Conservation (phyloP, 164 flowering plant species). For the Warburgia ugandensis region DNA sequence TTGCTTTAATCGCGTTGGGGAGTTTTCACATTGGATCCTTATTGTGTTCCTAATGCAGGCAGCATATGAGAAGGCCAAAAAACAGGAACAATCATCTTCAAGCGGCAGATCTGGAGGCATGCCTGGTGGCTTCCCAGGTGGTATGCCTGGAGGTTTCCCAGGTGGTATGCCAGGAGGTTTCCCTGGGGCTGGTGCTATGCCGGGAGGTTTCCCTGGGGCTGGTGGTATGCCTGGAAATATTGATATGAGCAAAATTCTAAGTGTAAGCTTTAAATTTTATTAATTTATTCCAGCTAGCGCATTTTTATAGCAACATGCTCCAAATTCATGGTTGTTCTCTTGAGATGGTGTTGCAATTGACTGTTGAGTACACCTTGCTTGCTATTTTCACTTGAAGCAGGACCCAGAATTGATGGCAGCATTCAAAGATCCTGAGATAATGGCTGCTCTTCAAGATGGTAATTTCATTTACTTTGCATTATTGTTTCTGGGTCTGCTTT, state of each 20-base stretch:
- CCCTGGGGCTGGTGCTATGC: constrained; percentile 34
- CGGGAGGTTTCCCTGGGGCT: too few relatives aligned
- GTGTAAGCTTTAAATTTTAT: constrained; percentile 38
- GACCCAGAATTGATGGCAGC: constrained; percentile 97
- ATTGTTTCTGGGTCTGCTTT: too few relatives aligned
- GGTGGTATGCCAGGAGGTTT: constrained; percentile 37
- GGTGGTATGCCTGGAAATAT: constrained; percentile 79
- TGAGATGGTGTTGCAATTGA: not conserved
- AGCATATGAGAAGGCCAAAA: constrained; percentile 92
- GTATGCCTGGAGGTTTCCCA: constrained; percentile 38
- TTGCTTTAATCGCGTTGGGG: not conserved
- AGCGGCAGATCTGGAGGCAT: constrained; percentile 67
- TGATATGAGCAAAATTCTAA: constrained; percentile 85
- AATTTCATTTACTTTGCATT: constrained; percentile 3
- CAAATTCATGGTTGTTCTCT: too few relatives aligned
- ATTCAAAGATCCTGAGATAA: constrained; percentile 84
- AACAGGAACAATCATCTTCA: constrained; percentile 71
- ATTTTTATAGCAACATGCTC: too few relatives aligned
- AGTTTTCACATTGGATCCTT: not conserved
- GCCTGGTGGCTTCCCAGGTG: constrained; percentile 67
- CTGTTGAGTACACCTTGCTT: not conserved
- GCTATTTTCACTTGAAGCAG: constrained; percentile 28
- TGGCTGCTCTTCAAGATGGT: constrained; percentile 99
- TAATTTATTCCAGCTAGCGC: not conserved
- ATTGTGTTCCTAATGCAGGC: constrained; percentile 37